Base-by-base conservation (phyloP, 2,329 filamentous ascomycete species). In the Pseudocercospora eumusae region DNA sequence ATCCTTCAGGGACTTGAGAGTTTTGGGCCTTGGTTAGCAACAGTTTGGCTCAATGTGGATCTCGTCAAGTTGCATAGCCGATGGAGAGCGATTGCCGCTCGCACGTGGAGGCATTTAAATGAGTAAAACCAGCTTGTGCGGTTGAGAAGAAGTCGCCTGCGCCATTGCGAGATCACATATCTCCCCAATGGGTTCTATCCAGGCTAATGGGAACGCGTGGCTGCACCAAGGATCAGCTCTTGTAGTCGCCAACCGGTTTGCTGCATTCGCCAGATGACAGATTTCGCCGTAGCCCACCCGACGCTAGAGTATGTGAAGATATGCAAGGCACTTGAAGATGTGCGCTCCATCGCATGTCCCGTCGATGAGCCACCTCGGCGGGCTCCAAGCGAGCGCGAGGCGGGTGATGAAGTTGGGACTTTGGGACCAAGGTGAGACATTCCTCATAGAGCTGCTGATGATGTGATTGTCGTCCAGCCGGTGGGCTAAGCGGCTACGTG, bases 21-120 rank as follows among this genome's bases (percentile, higher is more conserved):
- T 52, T 52, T 25, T 52, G 47, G 47, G 47, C 23, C 47, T 23
- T 28, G 15, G 21, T 31, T 28, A 52, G 47, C 23, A 52, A 5
- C 47, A 28, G 10, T 25, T 8, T 28, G 20, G 47, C 25, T 25
- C 15, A 52, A n/a, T 52, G 18, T 25, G 47, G 25, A n/a, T 28
- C 47, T 52, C 47, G 47, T 52, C 25, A 52, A 25, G 21, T 52
- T 52, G 47, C 47, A 52, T 52, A 52, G 47, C 47, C 47, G 47
- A 52, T 52, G 15, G 7, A n/a, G 23, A 28, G 15, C 21, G 21
- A 52, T 28, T 52, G 47, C 47, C 47, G 47, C 15, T 25, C 15
- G 21, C 23, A 52, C 47, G 47, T 27, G 47, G 47, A 52, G 21
- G 11, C 36, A 18, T 1, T 40, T n/a, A 5, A 40, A 40, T 40